Base-by-base conservation (phyloP, 805 yeast genomes). In the Ogataea degrootiae region DNA sequence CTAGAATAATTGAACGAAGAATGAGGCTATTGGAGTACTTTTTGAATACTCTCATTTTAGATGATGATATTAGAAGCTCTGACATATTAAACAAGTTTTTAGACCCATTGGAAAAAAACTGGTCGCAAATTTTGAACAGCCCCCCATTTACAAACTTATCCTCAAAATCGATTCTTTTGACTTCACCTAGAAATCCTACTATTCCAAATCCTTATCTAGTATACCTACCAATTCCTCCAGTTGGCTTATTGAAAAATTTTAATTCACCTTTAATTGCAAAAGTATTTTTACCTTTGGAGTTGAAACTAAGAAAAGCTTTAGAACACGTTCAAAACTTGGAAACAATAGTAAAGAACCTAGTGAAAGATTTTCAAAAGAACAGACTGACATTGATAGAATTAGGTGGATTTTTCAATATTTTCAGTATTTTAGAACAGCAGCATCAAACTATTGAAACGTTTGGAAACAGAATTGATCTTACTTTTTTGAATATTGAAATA, bases 381-480 rank as follows among this genome's bases (percentile, higher is more conserved):
- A 65, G 76, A 43, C 49, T 63, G 15, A 62, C 67, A 5, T 56
- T 78, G 52, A 70, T 77, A 14, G 81, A 77, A 56, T 63, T 79
- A 43, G 84, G 84, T 19, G 82, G 81, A 4, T 75, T 76, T 54
- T 69, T 78, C 54, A 79, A 79, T 59, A 75, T 79, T 49, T 77
- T 79, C 53, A 74, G 81, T 19, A 68, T 79, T 34, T 71, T 64
- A 64, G 69, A 71, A 66, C 62, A 61, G 26, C 65, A 63, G 37
- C 60, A 62, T 31, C 50, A 49, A 31, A 36, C 56, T 16, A 69
- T 78, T 36, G 84, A 79, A 57, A 68, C 67, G 44, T 75, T 78
- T 52, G 84, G 84, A 1, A 75, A 79, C 42, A 70, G 73, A 12
- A 68, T 79, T 16, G 84, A 79, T 58, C 63, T 72, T 44, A 72